Evolutionary conservation across 352 stramenopile genomes (phyloP).

Genomic region (Phytopythium mirpurense): DNA sequence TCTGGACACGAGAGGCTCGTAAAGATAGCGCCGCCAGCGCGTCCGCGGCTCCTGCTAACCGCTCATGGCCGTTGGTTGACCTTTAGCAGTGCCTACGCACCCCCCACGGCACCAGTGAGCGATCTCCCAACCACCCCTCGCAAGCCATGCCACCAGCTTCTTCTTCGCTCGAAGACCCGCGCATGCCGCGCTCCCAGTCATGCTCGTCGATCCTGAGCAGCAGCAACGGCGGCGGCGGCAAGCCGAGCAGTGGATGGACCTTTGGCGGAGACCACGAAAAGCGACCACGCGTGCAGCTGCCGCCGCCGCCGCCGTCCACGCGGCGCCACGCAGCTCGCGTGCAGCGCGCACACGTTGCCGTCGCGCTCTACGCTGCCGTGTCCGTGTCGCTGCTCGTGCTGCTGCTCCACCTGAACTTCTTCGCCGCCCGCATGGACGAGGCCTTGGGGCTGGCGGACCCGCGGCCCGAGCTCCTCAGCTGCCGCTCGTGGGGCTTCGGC

Average conservation of each 20-base stretch:
- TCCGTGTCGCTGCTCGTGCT: conserved; percentile 38
- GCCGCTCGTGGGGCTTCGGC: conserved; percentile 59
- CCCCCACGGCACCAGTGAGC: no score
- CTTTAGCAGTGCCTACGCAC: no score
- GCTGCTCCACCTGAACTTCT: conserved; percentile 75
- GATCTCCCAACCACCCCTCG: not conserved
- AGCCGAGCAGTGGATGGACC: not conserved
- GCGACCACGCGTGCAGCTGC: no score
- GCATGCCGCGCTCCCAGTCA: not conserved
- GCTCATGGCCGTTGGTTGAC: no score
- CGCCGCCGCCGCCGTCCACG: not conserved
- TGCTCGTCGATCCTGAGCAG: not conserved
- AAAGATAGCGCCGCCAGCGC: no score
- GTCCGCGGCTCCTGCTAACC: no score
- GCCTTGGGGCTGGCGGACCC: conserved; percentile 12
- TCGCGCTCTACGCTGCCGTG: conserved; percentile 41
- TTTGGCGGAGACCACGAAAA: no score
- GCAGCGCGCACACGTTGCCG: conserved; percentile 21
- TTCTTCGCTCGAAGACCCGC: not conserved
- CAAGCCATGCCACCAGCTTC: not conserved
- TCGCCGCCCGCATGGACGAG: conserved; percentile 47
- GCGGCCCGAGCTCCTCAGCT: conserved; percentile 54
- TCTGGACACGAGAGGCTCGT: no score
- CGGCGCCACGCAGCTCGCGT: not conserved
- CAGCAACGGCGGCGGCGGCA: not conserved